A percentile compares a stretch with the other conserved stretches of the same genome.
These are phyloP conservation scores for Eucalyptus lansdowneana DNA, from an alignment of 345 rosid genomes.

Conservation along the genomic window DNA sequence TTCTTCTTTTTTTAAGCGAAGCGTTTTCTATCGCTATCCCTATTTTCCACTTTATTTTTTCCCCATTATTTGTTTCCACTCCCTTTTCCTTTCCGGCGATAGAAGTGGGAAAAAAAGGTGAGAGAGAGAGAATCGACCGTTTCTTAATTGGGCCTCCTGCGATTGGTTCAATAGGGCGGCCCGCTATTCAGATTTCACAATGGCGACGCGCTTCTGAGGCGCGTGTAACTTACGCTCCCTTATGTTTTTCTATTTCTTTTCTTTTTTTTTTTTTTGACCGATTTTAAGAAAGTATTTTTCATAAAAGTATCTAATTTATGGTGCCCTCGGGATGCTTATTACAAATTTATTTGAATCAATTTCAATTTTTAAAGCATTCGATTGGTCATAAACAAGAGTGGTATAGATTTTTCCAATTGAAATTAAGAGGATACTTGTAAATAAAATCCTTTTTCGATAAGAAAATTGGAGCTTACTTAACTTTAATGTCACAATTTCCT, in stretches of 20 bases:
- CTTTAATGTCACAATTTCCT: background rate
- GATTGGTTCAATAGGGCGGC: background rate
- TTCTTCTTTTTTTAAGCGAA: background rate
- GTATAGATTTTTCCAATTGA: background rate
- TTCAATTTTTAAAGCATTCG: background rate
- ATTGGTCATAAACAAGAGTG: too few species aligned
- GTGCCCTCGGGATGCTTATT: background rate
- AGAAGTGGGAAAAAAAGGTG: background rate
- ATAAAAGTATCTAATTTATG: background rate
- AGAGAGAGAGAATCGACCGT: background rate
- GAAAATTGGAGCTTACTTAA: background rate
- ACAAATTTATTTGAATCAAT: background rate
- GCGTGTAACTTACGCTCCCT: background rate
- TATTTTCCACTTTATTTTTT: background rate
- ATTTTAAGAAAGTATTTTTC: background rate
- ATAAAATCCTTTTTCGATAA: background rate
- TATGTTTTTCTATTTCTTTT: background rate
- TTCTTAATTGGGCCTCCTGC: background rate
- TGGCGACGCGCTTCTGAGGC: background rate
- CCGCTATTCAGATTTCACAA: background rate
- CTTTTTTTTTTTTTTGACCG: background rate
- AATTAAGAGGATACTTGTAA: background rate
- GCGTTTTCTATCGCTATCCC: background rate
- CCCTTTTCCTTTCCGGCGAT: background rate
- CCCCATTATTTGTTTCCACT: background rate